phyloP scores from a whole-genome alignment of 495 filamentous ascomycete species.

The Penicillium coffeae region DNA sequence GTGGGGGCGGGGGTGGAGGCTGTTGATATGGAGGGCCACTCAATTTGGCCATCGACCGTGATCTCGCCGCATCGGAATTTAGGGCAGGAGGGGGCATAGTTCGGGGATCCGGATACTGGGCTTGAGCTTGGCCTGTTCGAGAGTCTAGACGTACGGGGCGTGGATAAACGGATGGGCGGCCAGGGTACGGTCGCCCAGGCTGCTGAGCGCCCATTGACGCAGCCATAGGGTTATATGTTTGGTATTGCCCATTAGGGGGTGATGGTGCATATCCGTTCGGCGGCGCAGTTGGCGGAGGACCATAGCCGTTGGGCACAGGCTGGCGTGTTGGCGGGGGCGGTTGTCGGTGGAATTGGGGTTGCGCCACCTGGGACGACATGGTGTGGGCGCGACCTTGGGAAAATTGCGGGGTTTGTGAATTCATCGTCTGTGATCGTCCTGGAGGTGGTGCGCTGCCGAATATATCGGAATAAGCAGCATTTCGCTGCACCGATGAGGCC shows the following conservation, averaged over 20 bases:
- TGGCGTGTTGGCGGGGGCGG: conserved; percentile 60
- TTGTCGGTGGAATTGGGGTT: conserved; percentile 42
- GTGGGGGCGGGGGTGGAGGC: conserved; percentile 29
- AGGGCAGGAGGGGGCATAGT: conserved; percentile 61
- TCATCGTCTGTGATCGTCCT: conserved; percentile 85
- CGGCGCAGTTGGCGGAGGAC: conserved; percentile 31
- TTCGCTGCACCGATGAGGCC: conserved; percentile 71
- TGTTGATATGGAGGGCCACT: conserved; percentile 61
- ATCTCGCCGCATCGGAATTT: conserved; percentile 67
- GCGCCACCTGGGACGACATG: conserved; percentile 66
- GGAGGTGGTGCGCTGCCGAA: conserved; percentile 85
- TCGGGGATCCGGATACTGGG: conserved; percentile 49
- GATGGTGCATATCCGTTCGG: conserved; percentile 36
- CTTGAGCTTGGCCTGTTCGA: conserved; percentile 53
- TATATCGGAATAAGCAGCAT: conserved; percentile 94
- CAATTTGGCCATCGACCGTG: conserved; percentile 81
- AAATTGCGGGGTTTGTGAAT: conserved; percentile 58
- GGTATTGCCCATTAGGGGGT: conserved; percentile 40
- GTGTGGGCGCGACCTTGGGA: conserved; percentile 73
- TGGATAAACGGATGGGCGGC: conserved; percentile 53
- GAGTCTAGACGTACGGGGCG: conserved; percentile 68
- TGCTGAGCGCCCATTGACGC: conserved; percentile 59
- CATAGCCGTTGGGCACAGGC: conserved; percentile 46
- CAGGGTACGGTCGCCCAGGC: conserved; percentile 59
- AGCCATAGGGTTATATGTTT: conserved; percentile 44